phyloP scores from a whole-genome alignment of 2,329 filamentous ascomycete species.

The Chrysoporthe austroafricana region DNA sequence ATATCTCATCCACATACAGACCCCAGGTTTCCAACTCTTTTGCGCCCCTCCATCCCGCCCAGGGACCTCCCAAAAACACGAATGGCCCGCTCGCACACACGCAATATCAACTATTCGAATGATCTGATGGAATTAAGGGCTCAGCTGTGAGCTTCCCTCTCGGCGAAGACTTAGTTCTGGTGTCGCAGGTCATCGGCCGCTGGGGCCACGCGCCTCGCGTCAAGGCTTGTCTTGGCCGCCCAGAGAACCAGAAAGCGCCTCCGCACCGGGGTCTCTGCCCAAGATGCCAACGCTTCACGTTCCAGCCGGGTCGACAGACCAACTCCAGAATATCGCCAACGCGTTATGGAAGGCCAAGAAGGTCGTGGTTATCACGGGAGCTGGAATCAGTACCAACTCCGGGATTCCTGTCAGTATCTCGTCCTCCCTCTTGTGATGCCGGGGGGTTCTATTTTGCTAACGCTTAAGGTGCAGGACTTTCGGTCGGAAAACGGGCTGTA shows the following conservation, averaged over 20 bases:
- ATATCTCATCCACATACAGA: background rate
- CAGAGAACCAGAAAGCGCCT: too few relatives aligned
- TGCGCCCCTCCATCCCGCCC: background rate
- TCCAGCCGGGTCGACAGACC: conserved; percentile 52
- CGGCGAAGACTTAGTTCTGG: conserved; percentile 12
- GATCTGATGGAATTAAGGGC: background rate
- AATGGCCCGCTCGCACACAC: conserved; percentile 18
- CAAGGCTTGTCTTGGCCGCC: conserved; percentile 1
- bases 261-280: background rate
- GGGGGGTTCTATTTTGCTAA: conserved; percentile 29
- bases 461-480: conserved; percentile 58
- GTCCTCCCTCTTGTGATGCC: background rate
- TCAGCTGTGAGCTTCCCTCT: conserved; percentile 12
- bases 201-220: conserved; percentile 1
- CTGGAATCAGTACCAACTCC: conserved; percentile 76
- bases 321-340: conserved; percentile 69
- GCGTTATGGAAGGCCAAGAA: conserved; percentile 66
- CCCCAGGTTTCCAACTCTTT: background rate
- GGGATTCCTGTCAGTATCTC: conserved; percentile 67
- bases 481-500: conserved; percentile 74
- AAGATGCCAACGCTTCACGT: conserved; percentile 65
- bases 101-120: conserved; percentile 1
- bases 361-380: conserved; percentile 72
- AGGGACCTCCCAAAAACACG: conserved; percentile 8
- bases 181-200: conserved; percentile 6